Evolutionary conservation across 78 protist species (phyloP).

Genomic region (Speleostelium caveatum): DNA sequence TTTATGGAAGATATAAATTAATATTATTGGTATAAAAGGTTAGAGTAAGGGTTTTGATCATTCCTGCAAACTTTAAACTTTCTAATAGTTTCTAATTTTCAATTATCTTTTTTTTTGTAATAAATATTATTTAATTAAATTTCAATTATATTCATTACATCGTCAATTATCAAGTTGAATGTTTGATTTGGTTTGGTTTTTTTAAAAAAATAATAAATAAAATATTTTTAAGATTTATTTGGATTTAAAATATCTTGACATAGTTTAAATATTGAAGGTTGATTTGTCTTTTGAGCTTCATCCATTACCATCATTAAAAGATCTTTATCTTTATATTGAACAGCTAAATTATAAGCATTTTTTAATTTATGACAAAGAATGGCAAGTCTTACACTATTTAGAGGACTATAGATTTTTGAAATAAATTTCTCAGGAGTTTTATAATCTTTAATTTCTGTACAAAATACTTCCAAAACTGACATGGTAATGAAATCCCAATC

Average conservation of each 20-base stretch:
- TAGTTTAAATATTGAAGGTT: slow-evolving; percentile 24
- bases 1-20: no score
- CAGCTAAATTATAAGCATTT: slow-evolving; percentile 71
- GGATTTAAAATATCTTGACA: slow-evolving; percentile 53
- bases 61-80: no score
- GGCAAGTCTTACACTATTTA: slow-evolving; percentile 35
- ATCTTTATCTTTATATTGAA: slow-evolving; percentile 40
- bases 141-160: no score
- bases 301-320: slow-evolving; percentile 59
- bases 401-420: slow-evolving; percentile 14
- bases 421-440: slow-evolving; percentile 48
- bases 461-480: slow-evolving; percentile 31
- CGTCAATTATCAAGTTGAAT: no score
- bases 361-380: slow-evolving; percentile 74
- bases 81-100: no score
- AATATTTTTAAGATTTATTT: no score
- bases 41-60: no score
- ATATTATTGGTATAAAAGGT: no score
- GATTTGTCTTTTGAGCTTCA: slow-evolving; percentile 71
- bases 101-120: no score
- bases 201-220: no score
- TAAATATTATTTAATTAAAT: no score
- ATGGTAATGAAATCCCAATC: slow-evolving; percentile 64
- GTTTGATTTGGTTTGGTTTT: no score
- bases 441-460: slow-evolving; percentile 45